Percentiles rank a stretch among this genome's conserved stretches.
Evolutionary conservation across 208 protist species (phyloP).

Genomic region (Borovskyia barvae): DNA sequence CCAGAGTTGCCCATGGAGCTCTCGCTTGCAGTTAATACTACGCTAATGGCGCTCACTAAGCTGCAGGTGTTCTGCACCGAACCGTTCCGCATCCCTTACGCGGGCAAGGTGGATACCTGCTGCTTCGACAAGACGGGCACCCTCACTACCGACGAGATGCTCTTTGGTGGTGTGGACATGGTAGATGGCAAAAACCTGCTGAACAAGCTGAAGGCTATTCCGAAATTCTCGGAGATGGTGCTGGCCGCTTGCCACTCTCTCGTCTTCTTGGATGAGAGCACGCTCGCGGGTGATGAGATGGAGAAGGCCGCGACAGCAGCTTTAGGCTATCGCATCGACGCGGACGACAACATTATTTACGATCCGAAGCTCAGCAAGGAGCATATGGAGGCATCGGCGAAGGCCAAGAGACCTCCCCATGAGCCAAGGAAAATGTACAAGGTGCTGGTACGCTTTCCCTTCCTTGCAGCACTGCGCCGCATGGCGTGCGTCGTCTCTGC

Average conservation of each 20-base stretch:
- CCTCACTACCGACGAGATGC: conserved; percentile 95
- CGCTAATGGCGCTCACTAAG: conserved; percentile 91
- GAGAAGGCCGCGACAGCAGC: conserved; percentile 92
- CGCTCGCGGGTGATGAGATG: conserved; percentile 96
- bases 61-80: conserved; percentile 95
- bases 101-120: conserved; percentile 97
- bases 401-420: not conserved
- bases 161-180: conserved; percentile 89
- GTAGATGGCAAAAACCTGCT: conserved; percentile 87
- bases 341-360: conserved; percentile 72
- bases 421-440: conserved; percentile 42
- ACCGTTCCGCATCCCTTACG: conserved; percentile 99
- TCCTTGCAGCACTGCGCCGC: conserved; percentile 94
- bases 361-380: conserved; percentile 37
- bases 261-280: conserved; percentile 84
- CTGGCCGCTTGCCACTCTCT: conserved; percentile 89
- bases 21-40: conserved; percentile 98
- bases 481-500: conserved; percentile 93
- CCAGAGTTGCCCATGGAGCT: conserved; percentile 99
- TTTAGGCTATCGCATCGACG: conserved; percentile 84
- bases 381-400: conserved; percentile 7
- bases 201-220: conserved; percentile 76
- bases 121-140: conserved; percentile 99
- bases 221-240: conserved; percentile 69
- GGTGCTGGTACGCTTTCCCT: conserved; percentile 93